Conservation (phyloP, 306 rosid genomes). For the Vigna hirtella region DNA sequence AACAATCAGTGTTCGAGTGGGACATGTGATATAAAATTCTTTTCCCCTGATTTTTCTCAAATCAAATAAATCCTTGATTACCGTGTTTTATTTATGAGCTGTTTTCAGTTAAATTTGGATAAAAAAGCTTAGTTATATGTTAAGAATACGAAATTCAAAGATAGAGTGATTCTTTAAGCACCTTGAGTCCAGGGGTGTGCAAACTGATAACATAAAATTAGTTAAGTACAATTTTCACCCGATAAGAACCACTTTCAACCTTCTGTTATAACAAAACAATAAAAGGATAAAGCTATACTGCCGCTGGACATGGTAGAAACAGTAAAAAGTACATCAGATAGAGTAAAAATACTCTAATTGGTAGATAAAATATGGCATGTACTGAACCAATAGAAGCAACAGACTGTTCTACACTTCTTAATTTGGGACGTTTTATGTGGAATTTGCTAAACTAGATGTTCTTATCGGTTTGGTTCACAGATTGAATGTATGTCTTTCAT, state of each 20-base stretch:
- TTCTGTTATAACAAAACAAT: no score
- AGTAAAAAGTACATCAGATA: no score
- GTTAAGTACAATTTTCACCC: no score
- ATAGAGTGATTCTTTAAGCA: not conserved
- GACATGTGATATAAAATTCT: conserved; percentile 21
- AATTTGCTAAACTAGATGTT: conserved; percentile 16
- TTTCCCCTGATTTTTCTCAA: conserved; percentile 29
- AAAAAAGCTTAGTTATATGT: not conserved
- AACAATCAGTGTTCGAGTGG: not conserved
- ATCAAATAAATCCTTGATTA: conserved; percentile 29
- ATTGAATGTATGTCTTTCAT: not conserved
- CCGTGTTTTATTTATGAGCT: conserved; percentile 6
- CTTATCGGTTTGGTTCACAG: conserved; percentile 12
- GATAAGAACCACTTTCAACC: no score
- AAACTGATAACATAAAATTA: no score
- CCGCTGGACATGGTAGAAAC: no score
- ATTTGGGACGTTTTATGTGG: not conserved
- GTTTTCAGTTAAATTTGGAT: conserved; percentile 26
- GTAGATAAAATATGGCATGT: not conserved
- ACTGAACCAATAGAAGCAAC: conserved; percentile 20
- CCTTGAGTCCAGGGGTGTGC: not conserved
- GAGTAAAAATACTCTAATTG: not conserved
- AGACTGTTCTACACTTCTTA: not conserved
- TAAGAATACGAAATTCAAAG: conserved; percentile 9
- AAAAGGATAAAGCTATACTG: no score